Evolutionary conservation across 176 grass and related monocot genomes (phyloP).

Genomic region (Cenchrus fungigraminus): DNA sequence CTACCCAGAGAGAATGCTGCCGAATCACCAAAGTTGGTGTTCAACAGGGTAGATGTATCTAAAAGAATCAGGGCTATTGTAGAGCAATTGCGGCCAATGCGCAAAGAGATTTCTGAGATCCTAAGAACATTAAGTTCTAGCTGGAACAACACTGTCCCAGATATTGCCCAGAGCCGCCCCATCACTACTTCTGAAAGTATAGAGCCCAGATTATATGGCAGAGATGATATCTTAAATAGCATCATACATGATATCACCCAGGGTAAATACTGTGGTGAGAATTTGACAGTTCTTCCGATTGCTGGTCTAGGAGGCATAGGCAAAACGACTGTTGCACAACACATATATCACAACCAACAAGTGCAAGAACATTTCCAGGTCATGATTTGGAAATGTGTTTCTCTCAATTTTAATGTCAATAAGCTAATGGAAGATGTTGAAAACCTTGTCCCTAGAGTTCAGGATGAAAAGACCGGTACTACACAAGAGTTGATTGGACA

Average conservation of each 20-base stretch:
- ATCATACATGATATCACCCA: not conserved
- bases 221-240: not conserved
- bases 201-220: constrained; percentile 27
- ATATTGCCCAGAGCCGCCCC: not conserved
- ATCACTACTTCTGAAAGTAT: not conserved
- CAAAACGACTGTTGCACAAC: constrained; percentile 53
- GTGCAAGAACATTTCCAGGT: not conserved
- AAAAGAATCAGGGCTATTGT: not conserved
- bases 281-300: constrained; percentile 25
- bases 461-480: not conserved
- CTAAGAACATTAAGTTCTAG: not conserved
- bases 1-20: no score
- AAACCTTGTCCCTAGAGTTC: not conserved
- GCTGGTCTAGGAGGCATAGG: constrained; percentile 50
- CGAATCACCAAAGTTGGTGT: not conserved
- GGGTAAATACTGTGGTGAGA: no score
- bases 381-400: constrained; percentile 46
- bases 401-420: constrained; percentile 19
- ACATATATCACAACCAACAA: constrained; percentile 28
- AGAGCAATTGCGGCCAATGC: not conserved
- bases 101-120: not conserved
- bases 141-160: not conserved
- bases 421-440: not conserved
- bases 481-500: not conserved
- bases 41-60: not conserved